Percentiles rank a stretch among this genome's conserved stretches.
These are phyloP conservation scores for Russula sp. DNA, from an alignment of 768 basidiomycete species.

Conservation along the genomic window DNA sequence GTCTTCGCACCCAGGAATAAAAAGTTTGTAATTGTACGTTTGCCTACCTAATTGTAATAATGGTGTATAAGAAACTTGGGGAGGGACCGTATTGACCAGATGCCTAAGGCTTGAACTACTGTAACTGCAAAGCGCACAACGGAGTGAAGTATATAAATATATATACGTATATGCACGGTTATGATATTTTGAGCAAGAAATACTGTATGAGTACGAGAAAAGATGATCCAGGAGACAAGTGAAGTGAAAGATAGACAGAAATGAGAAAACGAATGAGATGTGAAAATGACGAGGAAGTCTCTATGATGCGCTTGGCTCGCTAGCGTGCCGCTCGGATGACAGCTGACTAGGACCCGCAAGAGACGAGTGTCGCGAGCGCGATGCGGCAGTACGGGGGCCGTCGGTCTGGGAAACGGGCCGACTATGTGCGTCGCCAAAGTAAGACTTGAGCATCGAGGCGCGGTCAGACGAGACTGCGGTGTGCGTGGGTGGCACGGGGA, in stretches of 20 bases:
- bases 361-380: background rate
- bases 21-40: background rate
- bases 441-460: slow-evolving; percentile 10
- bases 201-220: slow-evolving; percentile 7
- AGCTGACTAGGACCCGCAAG: background rate
- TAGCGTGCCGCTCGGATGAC: background rate
- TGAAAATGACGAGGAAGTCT: background rate
- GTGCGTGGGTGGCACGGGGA: slow-evolving; percentile 54
- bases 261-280: background rate
- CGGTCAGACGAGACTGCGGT: slow-evolving; percentile 16
- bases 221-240: background rate
- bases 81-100: background rate
- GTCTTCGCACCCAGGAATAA: background rate
- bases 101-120: background rate
- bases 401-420: background rate
- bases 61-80: background rate
- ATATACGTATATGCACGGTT: slow-evolving; percentile 1
- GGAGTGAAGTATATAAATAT: background rate
- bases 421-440: slow-evolving; percentile 3
- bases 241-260: background rate
- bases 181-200: slow-evolving; percentile 13
- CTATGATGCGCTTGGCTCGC: background rate
- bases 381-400: background rate
- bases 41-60: background rate
- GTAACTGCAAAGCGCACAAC: background rate